Conservation (phyloP, 1,139 yeast genomes). For the Tardiomyces blankii region DNA sequence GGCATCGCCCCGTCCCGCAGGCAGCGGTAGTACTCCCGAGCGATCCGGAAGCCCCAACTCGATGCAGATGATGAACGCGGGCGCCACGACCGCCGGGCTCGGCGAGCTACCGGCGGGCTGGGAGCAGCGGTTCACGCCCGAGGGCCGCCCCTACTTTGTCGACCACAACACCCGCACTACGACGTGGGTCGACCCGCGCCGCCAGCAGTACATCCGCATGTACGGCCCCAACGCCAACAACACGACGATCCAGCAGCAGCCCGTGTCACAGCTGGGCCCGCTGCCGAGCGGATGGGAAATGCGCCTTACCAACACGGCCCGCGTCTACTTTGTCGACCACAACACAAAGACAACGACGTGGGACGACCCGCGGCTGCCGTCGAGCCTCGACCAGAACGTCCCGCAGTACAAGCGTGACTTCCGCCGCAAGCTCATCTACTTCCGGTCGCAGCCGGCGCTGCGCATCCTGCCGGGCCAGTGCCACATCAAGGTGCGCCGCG, state of each 20-base stretch:
- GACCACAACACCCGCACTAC: slow-evolving; percentile 98
- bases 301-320: slow-evolving; percentile 96
- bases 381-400: slow-evolving; percentile 93
- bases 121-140: slow-evolving; percentile 98
- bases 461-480: slow-evolving; percentile 98
- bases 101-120: slow-evolving; percentile 98
- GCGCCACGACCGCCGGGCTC: slow-evolving; percentile 88
- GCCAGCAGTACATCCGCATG: slow-evolving; percentile 96
- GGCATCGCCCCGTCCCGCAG: slow-evolving; percentile 1
- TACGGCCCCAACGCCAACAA: slow-evolving; percentile 52
- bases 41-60: slow-evolving; percentile 16
- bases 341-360: slow-evolving; percentile 98
- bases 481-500: slow-evolving; percentile 94
- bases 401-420: slow-evolving; percentile 99
- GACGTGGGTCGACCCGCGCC: slow-evolving; percentile 99
- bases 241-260: slow-evolving; percentile 91
- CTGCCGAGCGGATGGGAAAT: slow-evolving; percentile 99
- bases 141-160: slow-evolving; percentile 95
- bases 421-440: slow-evolving; percentile 91
- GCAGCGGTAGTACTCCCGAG: slow-evolving; percentile 22
- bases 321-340: slow-evolving; percentile 97
- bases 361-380: slow-evolving; percentile 99
- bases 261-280: slow-evolving; percentile 97
- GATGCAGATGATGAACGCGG: slow-evolving; percentile 41
- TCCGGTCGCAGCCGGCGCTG: slow-evolving; percentile 96